phyloP scores from a whole-genome alignment of 169 alveolate species.

The Blepharisma undulans region DNA sequence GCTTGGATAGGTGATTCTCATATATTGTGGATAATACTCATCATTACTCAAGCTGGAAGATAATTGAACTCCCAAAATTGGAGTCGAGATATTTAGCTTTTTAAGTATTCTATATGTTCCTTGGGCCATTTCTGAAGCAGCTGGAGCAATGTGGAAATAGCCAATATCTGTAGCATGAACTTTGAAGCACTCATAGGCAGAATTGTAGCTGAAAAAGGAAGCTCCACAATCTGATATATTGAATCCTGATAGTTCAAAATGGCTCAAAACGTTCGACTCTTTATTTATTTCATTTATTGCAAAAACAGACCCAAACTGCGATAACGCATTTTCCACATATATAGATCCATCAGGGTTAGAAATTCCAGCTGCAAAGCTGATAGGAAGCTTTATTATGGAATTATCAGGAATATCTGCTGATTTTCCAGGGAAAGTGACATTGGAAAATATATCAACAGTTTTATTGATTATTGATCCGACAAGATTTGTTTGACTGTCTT shows the following conservation, averaged over 20 bases:
- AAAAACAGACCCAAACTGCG: not conserved
- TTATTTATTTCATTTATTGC: not conserved
- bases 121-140: not conserved
- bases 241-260: not conserved
- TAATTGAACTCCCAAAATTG: not conserved
- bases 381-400: not conserved
- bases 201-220: not conserved
- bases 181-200: not conserved
- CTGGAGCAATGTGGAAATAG: not conserved
- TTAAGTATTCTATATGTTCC: not conserved
- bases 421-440: not conserved
- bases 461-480: not conserved
- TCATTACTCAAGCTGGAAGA: not conserved
- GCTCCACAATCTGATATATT: slow-evolving; percentile 23
- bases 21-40: not conserved
- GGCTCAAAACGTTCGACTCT: not conserved
- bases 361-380: not conserved
- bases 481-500: not conserved
- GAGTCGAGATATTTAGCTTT: not conserved
- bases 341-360: not conserved
- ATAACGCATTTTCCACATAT: not conserved
- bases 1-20: not conserved
- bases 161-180: not conserved
- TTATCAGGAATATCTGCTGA: not conserved
- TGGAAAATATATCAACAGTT: not conserved